Percentiles rank a stretch among this genome's conserved stretches.
phyloP scores from a whole-genome alignment of 2,329 filamentous ascomycete species.

The Chrysosphaeria jannelii region DNA sequence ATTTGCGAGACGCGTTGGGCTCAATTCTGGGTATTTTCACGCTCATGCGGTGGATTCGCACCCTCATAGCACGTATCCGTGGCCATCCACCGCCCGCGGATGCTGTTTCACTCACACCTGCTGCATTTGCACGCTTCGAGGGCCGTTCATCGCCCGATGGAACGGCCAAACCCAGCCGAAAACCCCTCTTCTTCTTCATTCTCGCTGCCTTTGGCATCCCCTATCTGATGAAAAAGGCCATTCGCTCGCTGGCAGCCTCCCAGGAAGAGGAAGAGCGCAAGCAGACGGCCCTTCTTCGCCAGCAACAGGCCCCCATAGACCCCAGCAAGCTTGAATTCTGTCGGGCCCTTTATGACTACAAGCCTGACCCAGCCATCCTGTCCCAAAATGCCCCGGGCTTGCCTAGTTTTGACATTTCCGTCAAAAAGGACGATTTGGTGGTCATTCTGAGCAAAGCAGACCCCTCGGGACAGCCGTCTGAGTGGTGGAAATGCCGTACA shows the following conservation, averaged over 20 bases:
- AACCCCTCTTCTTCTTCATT: slow-evolving; percentile 88
- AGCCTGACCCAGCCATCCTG: slow-evolving; percentile 19
- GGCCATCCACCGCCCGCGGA: slow-evolving; percentile 73
- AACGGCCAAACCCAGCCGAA: slow-evolving; percentile 52
- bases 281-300: slow-evolving; percentile 18
- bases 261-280: slow-evolving; percentile 57
- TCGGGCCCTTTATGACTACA: slow-evolving; percentile 80
- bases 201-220: slow-evolving; percentile 83
- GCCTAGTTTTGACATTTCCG: slow-evolving; percentile 58
- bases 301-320: slow-evolving; percentile 32
- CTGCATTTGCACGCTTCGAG: slow-evolving; percentile 72
- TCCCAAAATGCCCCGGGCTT: slow-evolving; percentile 5
- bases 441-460: slow-evolving; percentile 82
- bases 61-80: slow-evolving; percentile 70
- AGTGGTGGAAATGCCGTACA: slow-evolving; percentile 92
- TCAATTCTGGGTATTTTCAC: slow-evolving; percentile 90
- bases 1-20: slow-evolving; percentile 72
- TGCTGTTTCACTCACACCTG: slow-evolving; percentile 60
- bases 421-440: slow-evolving; percentile 85
- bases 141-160: slow-evolving; percentile 22
- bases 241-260: slow-evolving; percentile 51
- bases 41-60: slow-evolving; percentile 78
- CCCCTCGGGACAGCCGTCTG: slow-evolving; percentile 66
- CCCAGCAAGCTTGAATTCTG: slow-evolving; percentile 89
- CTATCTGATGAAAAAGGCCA: slow-evolving; percentile 91